phyloP scores from a whole-genome alignment of 257 asterid genomes.

The Rehmannia glutinosa region DNA sequence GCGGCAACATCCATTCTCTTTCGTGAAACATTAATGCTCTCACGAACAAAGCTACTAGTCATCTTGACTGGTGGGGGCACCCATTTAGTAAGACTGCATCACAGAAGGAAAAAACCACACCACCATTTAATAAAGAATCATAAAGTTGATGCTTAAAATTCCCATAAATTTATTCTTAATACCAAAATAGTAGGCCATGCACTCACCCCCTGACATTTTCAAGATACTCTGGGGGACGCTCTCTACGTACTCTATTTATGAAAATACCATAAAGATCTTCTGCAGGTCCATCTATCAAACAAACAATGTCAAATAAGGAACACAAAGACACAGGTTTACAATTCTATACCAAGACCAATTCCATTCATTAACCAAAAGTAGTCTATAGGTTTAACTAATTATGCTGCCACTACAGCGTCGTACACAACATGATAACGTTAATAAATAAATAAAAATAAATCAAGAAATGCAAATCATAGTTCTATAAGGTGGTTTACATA shows the following conservation, averaged over 20 bases:
- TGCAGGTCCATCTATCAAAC: slow-evolving; percentile 86
- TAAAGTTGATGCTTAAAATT: neutral
- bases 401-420: neutral
- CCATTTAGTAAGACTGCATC: slow-evolving; percentile 91
- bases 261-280: slow-evolving; percentile 96
- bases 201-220: slow-evolving; percentile 88
- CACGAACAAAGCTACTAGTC: slow-evolving; percentile 73
- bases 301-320: neutral
- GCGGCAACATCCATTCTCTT: slow-evolving; percentile 93
- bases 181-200: neutral
- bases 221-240: slow-evolving; percentile 86
- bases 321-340: neutral
- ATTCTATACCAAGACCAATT: neutral
- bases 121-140: neutral
- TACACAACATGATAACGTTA: neutral
- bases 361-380: neutral
- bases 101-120: slow-evolving; percentile 8
- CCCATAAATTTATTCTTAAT: neutral
- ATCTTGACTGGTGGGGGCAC: slow-evolving; percentile 99
- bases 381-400: neutral
- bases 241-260: slow-evolving; percentile 89
- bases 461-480: slow-evolving; percentile 9
- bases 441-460: neutral
- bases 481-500: slow-evolving; percentile 37
- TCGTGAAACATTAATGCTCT: slow-evolving; percentile 73